phyloP scores from a whole-genome alignment of 306 rosid species.

The Medicago lupulina region DNA sequence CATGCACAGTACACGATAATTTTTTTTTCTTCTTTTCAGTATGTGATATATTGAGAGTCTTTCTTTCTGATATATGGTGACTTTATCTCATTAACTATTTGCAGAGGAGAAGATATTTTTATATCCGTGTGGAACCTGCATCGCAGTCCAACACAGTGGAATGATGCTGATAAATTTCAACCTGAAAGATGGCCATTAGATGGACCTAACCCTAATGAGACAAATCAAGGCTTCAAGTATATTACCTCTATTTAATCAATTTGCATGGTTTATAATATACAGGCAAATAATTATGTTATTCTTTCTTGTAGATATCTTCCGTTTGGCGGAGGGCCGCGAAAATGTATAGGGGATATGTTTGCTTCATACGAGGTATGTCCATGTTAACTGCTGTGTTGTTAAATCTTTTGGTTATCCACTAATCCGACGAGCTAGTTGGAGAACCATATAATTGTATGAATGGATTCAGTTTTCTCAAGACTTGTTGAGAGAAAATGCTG shows the following conservation, averaged over 20 bases:
- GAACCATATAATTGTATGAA: constrained; percentile 5
- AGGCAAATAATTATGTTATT: constrained; percentile 18
- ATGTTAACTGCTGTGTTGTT: constrained; percentile 21
- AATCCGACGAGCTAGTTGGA: constrained; percentile 15
- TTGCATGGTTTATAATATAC: constrained; percentile 17
- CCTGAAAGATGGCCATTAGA: constrained; percentile 98
- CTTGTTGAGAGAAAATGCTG: not conserved
- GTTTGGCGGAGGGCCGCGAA: constrained; percentile 96
- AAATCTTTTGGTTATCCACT: constrained; percentile 22
- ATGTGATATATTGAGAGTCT: constrained; percentile 20
- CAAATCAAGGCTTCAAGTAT: constrained; percentile 93
- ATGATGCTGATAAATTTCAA: constrained; percentile 76
- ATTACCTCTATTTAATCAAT: constrained; percentile 11
- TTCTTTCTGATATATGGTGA: constrained; percentile 20
- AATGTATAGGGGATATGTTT: constrained; percentile 91
- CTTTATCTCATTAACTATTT: constrained; percentile 37
- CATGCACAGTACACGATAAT: not conserved
- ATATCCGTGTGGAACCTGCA: constrained; percentile 95
- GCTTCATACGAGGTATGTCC: constrained; percentile 85
- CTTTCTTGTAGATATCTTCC: constrained; percentile 78
- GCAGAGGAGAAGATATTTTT: constrained; percentile 93
- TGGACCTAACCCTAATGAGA: constrained; percentile 96
- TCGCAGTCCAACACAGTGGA: constrained; percentile 86
- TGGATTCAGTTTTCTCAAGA: not conserved
- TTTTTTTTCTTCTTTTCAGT: too few relatives aligned